phyloP scores from a whole-genome alignment of 768 basidiomycete genomes.

The Podaxis mareebaensis region DNA sequence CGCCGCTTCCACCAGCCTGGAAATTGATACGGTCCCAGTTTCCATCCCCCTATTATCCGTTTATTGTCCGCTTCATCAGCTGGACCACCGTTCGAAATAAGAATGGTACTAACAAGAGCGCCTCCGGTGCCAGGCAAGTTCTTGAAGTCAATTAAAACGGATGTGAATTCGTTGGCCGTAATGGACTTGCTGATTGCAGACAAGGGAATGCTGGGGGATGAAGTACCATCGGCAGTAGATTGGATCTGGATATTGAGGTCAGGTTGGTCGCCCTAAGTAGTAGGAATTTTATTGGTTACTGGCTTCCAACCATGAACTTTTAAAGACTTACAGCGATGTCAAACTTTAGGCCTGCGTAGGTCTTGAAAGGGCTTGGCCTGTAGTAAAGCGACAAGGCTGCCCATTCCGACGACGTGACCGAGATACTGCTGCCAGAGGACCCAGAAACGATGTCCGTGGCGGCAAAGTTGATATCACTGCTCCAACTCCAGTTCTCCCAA shows the following conservation, averaged over 20 bases:
- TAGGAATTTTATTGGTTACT: neutral
- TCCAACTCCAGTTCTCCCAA: constrained; percentile 58
- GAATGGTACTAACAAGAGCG: constrained; percentile 30
- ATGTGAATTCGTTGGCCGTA: constrained; percentile 38
- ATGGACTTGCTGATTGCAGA: constrained; percentile 41
- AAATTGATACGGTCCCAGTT: constrained; percentile 53
- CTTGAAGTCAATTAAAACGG: constrained; percentile 48
- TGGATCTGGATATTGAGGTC: constrained; percentile 42
- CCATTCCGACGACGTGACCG: constrained; percentile 41
- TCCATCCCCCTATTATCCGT: constrained; percentile 30
- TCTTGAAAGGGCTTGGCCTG: constrained; percentile 37
- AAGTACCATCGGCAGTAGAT: constrained; percentile 36
- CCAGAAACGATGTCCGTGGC: constrained; percentile 46
- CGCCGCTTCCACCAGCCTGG: constrained; percentile 49
- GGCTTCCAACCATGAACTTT: neutral
- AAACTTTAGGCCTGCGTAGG: constrained; percentile 49
- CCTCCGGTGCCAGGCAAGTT: constrained; percentile 42
- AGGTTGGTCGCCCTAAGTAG: constrained; percentile 42
- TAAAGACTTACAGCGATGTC: constrained; percentile 45
- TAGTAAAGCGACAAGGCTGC: constrained; percentile 49
- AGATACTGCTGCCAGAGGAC: constrained; percentile 43
- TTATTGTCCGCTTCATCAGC: too few relatives aligned
- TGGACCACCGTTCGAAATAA: neutral
- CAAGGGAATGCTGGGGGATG: constrained; percentile 41
- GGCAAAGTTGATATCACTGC: constrained; percentile 40